Base-by-base conservation (phyloP, 2,329 filamentous ascomycete genomes). In the Fusarium metavorans region DNA sequence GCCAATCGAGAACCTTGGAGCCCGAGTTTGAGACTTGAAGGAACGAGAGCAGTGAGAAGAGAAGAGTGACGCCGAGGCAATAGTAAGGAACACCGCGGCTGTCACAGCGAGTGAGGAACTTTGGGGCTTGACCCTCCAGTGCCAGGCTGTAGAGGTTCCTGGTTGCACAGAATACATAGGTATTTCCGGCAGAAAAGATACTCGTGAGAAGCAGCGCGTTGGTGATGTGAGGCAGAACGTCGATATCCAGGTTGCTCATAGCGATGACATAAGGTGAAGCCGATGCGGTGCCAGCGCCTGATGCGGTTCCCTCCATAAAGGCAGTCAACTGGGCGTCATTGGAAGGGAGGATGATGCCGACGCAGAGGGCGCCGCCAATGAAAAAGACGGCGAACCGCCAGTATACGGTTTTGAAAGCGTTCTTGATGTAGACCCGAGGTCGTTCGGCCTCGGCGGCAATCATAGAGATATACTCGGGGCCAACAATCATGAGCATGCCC, bases 21-120 rank as follows among this genome's bases (percentile, higher is more conserved):
- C 91, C 91, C 14, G 87, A 86, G 74, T 84, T 86, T 16, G 88
- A 92, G 79, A 87, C 89, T 83, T 9, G 83, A 83, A 76, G 82
- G 82, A 69, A 82, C 81, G 66, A 80, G 80, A 11, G 81, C 82
- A 67, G 82, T 58, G 80, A 83, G 79, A 68, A 84, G 78, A 16
- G 88, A 88, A 76, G 91, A 91, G 74, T 79, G 94, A 94, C 13
- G 92, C 20, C 52, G 16, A 56, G 52, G 52, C 52, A 35, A 6
- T 25, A 56, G 23, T 16, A 56, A 16, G 52, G 30, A 35, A 56
- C 52, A 56, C 52, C 52, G n/a, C 30, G 52, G 6, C 30, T 20
- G 9, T 56, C 52, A 7, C 52, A 56, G 4, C 27, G 50, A 2
- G 27, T 34, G 25, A 54, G 50, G 18, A 54, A 54, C 50, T 32